Conservation (phyloP, 2,329 filamentous ascomycete genomes). For the Trichoderma cornu-damae region DNA sequence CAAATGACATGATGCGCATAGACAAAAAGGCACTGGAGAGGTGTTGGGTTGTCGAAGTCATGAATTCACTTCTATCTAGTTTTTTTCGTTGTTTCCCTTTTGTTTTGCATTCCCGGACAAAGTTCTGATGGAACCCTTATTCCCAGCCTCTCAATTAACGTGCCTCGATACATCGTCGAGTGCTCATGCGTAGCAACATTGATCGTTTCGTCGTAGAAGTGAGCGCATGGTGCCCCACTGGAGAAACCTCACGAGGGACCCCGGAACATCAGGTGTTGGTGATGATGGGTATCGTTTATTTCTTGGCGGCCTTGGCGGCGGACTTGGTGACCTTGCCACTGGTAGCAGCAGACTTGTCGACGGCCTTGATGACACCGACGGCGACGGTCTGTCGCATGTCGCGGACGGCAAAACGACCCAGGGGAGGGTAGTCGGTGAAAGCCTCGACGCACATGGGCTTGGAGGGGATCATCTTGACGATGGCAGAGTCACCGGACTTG, state of each 20-base stretch:
- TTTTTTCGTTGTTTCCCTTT: conserved; percentile 44
- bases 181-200: conserved; percentile 42
- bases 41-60: conserved; percentile 21
- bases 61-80: conserved; percentile 45
- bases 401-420: conserved; percentile 99
- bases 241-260: conserved; percentile 24
- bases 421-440: conserved; percentile 99
- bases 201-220: conserved; percentile 45
- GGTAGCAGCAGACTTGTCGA: conserved; percentile 57
- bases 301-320: conserved; percentile 69
- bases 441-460: conserved; percentile 99
- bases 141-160: conserved; percentile 40
- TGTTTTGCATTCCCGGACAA: conserved; percentile 44
- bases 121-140: conserved; percentile 37
- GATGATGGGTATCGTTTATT: conserved; percentile 48
- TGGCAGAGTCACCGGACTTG: conserved; percentile 99
- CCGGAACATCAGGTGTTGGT: conserved; percentile 25
- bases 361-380: conserved; percentile 91
- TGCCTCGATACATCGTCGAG: conserved; percentile 39
- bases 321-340: conserved; percentile 66
- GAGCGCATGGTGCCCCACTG: conserved; percentile 33
- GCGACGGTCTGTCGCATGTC: conserved; percentile 92
- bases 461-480: conserved; percentile 99
- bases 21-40: too few species aligned
- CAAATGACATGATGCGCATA: background rate